Conservation (phyloP, 2,329 filamentous ascomycete genomes). For the Paracoccidioides brasiliensis region DNA sequence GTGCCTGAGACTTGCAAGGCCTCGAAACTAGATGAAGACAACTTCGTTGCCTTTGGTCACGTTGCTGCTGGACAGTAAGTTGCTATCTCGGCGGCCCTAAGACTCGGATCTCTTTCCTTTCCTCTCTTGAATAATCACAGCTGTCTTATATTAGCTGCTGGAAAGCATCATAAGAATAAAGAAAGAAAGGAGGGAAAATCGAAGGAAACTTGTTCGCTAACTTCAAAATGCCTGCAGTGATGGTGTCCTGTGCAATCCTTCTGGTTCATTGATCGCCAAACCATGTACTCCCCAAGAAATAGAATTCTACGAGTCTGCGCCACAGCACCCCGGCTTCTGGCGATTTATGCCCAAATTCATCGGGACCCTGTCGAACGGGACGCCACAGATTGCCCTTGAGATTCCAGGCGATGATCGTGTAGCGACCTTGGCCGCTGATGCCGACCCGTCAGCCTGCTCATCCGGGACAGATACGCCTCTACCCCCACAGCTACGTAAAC, state of each 20-base stretch:
- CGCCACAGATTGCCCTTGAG: slow-evolving; percentile 32
- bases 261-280: slow-evolving; percentile 83
- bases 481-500: slow-evolving; percentile 12
- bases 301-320: slow-evolving; percentile 71
- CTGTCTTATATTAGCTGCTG: no score
- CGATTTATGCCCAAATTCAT: slow-evolving; percentile 75
- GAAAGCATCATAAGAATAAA: no score
- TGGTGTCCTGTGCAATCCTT: slow-evolving; percentile 71
- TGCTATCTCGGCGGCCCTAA: neutral
- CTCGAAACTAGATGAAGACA: slow-evolving; percentile 25
- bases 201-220: neutral
- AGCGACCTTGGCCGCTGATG: slow-evolving; percentile 15
- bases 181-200: no score
- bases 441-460: slow-evolving; percentile 12
- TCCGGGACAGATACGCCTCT: slow-evolving; percentile 10
- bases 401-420: slow-evolving; percentile 32
- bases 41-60: slow-evolving; percentile 34
- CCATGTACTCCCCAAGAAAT: slow-evolving; percentile 80
- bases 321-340: slow-evolving; percentile 58
- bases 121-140: no score
- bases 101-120: no score
- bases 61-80: slow-evolving; percentile 39
- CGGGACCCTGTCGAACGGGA: slow-evolving; percentile 61
- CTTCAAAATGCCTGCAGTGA: slow-evolving; percentile 45
- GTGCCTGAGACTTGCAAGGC: slow-evolving; percentile 22